These are phyloP conservation scores for Eimeria acervulina DNA, from an alignment of 169 alveolate genomes.

Conservation along the genomic window DNA sequence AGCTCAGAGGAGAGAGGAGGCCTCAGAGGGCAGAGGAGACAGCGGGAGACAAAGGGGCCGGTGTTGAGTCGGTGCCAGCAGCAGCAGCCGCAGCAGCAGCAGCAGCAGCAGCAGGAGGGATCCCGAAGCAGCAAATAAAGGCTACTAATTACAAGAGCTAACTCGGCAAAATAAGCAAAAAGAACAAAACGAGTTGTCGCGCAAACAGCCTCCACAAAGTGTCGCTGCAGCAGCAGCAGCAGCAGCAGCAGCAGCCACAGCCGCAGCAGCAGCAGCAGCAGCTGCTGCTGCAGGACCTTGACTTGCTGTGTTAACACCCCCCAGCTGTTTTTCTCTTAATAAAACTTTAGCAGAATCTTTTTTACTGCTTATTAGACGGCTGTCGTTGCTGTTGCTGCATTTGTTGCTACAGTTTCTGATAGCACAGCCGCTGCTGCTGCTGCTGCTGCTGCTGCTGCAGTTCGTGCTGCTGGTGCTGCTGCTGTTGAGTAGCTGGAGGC, in stretches of 20 bases:
- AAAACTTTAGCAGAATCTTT: no score
- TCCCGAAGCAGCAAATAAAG: background rate
- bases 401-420: no score
- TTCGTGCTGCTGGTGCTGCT: background rate
- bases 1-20: background rate
- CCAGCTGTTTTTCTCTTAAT: no score
- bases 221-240: background rate
- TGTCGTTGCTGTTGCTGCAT: no score
- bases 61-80: background rate
- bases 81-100: slow-evolving; percentile 31
- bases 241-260: background rate
- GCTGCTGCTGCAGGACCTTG: background rate
- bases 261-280: background rate
- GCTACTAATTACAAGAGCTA: no score
- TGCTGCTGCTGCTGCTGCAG: slow-evolving; percentile 30
- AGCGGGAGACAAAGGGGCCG: background rate
- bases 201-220: no score
- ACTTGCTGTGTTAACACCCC: no score
- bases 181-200: no score
- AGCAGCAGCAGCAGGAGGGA: slow-evolving; percentile 11
- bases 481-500: no score
- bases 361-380: no score
- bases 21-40: background rate
- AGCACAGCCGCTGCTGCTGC: background rate
- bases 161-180: no score